These are phyloP conservation scores for Myrmaecium sp. DNA, from an alignment of 2,329 filamentous ascomycete genomes.

Conservation along the genomic window DNA sequence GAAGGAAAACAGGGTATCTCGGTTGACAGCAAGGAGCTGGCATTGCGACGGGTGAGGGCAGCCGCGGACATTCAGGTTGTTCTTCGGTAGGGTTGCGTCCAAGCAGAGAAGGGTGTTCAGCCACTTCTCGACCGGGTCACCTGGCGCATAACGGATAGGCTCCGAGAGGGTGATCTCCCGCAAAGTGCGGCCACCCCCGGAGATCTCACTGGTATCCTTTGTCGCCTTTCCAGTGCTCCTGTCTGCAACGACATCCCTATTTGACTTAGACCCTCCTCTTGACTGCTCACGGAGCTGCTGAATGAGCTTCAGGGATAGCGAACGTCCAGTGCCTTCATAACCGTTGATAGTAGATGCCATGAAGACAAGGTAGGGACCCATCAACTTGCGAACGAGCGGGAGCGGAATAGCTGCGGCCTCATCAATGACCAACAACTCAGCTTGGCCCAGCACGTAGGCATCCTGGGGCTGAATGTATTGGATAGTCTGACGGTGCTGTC, in stretches of 20 bases:
- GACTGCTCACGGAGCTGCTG: conserved; percentile 94
- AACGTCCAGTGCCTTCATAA: conserved; percentile 92
- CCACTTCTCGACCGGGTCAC: conserved; percentile 90
- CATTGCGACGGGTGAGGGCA: conserved; percentile 85
- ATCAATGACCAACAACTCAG: conserved; percentile 89
- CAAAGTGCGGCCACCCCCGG: conserved; percentile 51
- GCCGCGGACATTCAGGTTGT: conserved; percentile 54
- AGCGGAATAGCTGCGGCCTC: conserved; percentile 93
- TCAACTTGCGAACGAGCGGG: conserved; percentile 78
- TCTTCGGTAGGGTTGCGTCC: conserved; percentile 73
- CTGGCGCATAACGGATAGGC: conserved; percentile 84
- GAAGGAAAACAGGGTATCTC: conserved; percentile 95
- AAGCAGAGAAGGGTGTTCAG: conserved; percentile 86
- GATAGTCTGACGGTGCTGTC: conserved; percentile 90
- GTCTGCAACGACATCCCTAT: conserved; percentile 51
- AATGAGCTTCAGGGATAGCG: conserved; percentile 87
- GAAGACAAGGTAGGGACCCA: conserved; percentile 94
- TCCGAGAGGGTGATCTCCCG: conserved; percentile 86
- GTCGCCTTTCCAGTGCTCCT: conserved; percentile 58
- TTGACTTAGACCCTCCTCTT: conserved; percentile 40
- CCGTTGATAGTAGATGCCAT: conserved; percentile 99
- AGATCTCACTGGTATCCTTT: conserved; percentile 16
- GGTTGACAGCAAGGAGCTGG: conserved; percentile 83
- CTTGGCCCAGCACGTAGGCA: conserved; percentile 84
- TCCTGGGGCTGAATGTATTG: conserved; percentile 98